Base-by-base conservation (phyloP, 2,329 filamentous ascomycete species). In the Pestalotiopsis sp. region DNA sequence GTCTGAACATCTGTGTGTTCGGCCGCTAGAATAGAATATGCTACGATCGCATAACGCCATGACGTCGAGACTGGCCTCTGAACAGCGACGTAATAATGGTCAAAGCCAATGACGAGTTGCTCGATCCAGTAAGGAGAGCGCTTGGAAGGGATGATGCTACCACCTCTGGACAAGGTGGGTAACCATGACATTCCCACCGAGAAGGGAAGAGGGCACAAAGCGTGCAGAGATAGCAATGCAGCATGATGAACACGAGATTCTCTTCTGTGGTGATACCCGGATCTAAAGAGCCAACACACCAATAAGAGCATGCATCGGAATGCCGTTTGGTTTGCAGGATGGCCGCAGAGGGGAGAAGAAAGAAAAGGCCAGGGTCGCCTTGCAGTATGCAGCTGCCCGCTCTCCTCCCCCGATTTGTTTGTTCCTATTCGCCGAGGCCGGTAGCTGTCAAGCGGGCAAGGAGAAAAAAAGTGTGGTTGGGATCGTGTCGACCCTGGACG, bases 321-420 rank as follows among this genome's bases (percentile, higher is more conserved):
- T n/a, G 13, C 59, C 27, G 59, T 62, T 40, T 62, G 59, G 27
- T 36, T 62, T 27, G 25, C 27, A 36, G 59, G 17, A 36, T 40
- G 27, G 27, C 17, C 38, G 36, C n/a, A 13, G 31, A 9, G 31
- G 31, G 20, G 20, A 23, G 31, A 36, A 36, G 31, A 36, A 36
- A 17, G 13, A 62, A 59, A 6, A 13, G 12, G 25, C 57, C n/a
- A 62, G 31, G 45, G 45, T 14, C 59, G 14, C 17, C 59, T n/a
- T 62, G 59, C 59, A 62, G 59, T n/a, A 62, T 62, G 59, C 59
- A 36, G 59, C 9, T 62, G 59, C 59, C 59, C 59, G 59, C 59
- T 36, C 7, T 36, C 31, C 59, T 40, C 59, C 59, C 59, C 20
- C 45, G 45, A 62, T 1, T 12, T 36, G 27, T 20, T 36, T 38